Evolutionary conservation across 768 basidiomycete species (phyloP).

Genomic region (Lepiota brunneoincarnata): DNA sequence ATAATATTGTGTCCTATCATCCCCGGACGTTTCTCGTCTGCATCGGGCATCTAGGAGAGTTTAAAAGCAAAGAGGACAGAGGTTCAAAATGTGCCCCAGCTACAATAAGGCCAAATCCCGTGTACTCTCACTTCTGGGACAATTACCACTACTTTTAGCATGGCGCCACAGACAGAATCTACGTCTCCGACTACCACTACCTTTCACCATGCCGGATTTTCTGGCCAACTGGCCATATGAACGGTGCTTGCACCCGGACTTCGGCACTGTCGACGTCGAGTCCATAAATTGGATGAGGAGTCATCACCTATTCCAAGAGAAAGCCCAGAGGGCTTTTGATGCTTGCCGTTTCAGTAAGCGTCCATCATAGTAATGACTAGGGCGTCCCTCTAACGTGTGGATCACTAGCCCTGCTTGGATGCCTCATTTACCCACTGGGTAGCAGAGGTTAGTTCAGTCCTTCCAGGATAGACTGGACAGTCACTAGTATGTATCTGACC

Average conservation of each 20-base stretch:
- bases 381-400: neutral
- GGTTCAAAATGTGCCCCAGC: too few species aligned
- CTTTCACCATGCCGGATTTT: conserved; percentile 8
- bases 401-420: conserved; percentile 11
- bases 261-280: conserved; percentile 20
- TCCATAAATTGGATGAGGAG: conserved; percentile 22
- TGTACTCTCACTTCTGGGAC: too few species aligned
- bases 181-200: neutral
- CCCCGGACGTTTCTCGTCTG: too few species aligned
- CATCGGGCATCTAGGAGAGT: too few species aligned
- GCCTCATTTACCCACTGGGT: conserved; percentile 1
- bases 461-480: too few species aligned
- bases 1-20: too few species aligned
- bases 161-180: too few species aligned
- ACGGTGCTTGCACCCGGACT: conserved; percentile 6
- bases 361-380: neutral
- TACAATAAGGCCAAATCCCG: too few species aligned
- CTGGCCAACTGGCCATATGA: conserved; percentile 9
- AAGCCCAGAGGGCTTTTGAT: conserved; percentile 21
- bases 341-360: conserved; percentile 21
- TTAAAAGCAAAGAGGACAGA: too few species aligned
- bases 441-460: neutral
- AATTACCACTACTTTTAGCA: too few species aligned
- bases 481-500: too few species aligned
- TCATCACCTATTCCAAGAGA: conserved; percentile 21